phyloP scores from a whole-genome alignment of 305 asterid species.

The Fraxinus floribunda region DNA sequence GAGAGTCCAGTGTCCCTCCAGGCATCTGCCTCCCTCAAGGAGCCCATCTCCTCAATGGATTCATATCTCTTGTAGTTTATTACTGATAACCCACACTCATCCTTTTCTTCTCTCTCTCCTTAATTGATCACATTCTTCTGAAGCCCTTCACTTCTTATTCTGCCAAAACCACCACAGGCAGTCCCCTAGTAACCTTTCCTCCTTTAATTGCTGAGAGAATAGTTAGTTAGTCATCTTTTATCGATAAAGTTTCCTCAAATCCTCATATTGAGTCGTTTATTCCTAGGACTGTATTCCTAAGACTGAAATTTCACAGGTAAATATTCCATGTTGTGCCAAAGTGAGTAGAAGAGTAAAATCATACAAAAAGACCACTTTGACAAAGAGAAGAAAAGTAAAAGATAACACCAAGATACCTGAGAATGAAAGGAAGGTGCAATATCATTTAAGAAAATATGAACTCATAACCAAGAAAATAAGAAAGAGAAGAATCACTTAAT shows the following conservation, averaged over 20 bases:
- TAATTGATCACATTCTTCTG: neutral
- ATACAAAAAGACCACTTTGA: conserved; percentile 1
- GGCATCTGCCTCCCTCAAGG: neutral
- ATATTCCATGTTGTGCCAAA: neutral
- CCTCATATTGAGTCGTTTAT: neutral
- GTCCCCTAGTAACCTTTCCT: neutral
- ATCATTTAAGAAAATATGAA: conserved; percentile 5
- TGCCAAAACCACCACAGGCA: conserved; percentile 7
- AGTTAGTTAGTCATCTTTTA: neutral
- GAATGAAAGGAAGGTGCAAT: neutral
- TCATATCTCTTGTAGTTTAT: neutral
- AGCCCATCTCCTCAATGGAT: neutral
- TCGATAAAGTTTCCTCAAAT: neutral
- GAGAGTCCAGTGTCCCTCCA: neutral
- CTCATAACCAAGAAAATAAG: neutral
- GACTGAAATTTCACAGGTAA: neutral
- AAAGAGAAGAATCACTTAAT: neutral
- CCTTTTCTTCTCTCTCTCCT: neutral
- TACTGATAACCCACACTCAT: neutral
- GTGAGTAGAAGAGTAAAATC: neutral
- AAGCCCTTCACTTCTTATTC: neutral
- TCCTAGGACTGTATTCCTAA: neutral
- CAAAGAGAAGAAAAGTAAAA: neutral
- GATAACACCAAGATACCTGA: neutral
- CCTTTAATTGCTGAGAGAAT: neutral